Base-by-base conservation (phyloP, 2,329 filamentous ascomycete genomes). In the Pseudopithomyces chartarum region DNA sequence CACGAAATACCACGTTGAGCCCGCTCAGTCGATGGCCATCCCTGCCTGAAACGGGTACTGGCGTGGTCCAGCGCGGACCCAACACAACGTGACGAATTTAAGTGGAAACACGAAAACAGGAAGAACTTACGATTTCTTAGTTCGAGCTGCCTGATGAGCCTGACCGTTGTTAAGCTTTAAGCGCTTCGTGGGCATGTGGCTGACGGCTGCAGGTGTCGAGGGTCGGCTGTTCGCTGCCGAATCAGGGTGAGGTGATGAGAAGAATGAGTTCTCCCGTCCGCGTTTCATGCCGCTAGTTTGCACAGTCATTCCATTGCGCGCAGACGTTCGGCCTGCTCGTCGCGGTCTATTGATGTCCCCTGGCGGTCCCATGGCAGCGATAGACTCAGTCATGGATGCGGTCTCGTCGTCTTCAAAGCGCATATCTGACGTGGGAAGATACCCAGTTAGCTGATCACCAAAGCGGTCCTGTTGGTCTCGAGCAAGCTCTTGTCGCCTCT, bases 371-470 rank as follows among this genome's bases (percentile, higher is more conserved):
- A 75, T 68, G 17, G 73, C 73, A 44, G 71, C 71, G 56, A 71
- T 68, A 15, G 73, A 73, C 40, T 73, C 69, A 5, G 73, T 73
- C 54, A 75, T 46, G 55, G 71, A 73, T 56, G 73, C 73, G 7
- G 73, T 74, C 47, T 74, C 70, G 22, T 75, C 73, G 49, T 75
- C 70, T 50, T 75, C 71, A 42, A 73, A 75, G 46, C 73, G 71
- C 20, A 71, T 65, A 38, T 74, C 70, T 7, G 73, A 75, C 15
- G 68, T 54, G 7, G 67, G 65, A 36, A 67, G 65, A 29, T 60
- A 55, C 15, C 58, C 52, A 4, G 66, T 60, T 40, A 69, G 62
- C 22, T 65, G 62, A 32, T 59, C 54, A 19, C 60, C 59, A 43
- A 70, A 53, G 12, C 61, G 67, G 53, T 69, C 62, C 42, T 65